These are phyloP conservation scores for Tolypocladium tropicale DNA, from an alignment of 2,329 filamentous ascomycete species.

Conservation along the genomic window DNA sequence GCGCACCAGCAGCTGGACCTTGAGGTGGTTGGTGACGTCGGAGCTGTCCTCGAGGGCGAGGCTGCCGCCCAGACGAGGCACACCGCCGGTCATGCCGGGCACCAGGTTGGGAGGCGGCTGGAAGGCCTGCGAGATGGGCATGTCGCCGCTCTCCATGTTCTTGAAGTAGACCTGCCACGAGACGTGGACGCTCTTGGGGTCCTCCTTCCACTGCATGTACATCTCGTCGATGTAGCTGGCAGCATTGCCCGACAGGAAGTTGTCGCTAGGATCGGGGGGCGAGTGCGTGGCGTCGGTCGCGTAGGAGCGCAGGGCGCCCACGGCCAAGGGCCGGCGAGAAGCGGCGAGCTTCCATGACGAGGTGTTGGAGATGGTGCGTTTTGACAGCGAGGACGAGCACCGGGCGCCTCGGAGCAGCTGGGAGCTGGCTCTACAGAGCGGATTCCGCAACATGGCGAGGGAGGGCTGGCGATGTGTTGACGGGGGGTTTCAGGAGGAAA, in stretches of 20 bases:
- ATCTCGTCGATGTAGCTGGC: slow-evolving; percentile 99
- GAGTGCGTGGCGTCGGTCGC: slow-evolving; percentile 41
- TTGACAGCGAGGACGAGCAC: slow-evolving; percentile 29
- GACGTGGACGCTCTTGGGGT: slow-evolving; percentile 87
- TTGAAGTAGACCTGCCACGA: slow-evolving; percentile 99
- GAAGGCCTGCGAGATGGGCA: slow-evolving; percentile 96
- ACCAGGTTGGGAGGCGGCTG: slow-evolving; percentile 89
- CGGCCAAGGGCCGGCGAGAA: slow-evolving; percentile 37
- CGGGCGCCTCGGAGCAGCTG: slow-evolving; percentile 48
- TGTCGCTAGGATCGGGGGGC: slow-evolving; percentile 75
- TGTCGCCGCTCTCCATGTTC: slow-evolving; percentile 97
- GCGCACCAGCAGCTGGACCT: slow-evolving; percentile 92
- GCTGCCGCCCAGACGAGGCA: slow-evolving; percentile 62
- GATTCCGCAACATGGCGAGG: slow-evolving; percentile 61
- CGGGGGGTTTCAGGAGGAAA: slow-evolving; percentile 2
- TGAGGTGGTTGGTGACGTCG: slow-evolving; percentile 91
- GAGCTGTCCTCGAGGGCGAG: slow-evolving; percentile 58
- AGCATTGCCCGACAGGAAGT: slow-evolving; percentile 91
- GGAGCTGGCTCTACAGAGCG: slow-evolving; percentile 54
- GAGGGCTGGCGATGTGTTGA: slow-evolving; percentile 6
- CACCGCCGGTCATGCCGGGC: slow-evolving; percentile 67
- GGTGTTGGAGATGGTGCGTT: slow-evolving; percentile 33
- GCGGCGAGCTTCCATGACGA: slow-evolving; percentile 34
- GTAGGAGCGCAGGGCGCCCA: slow-evolving; percentile 41
- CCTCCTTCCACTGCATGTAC: slow-evolving; percentile 95